These are phyloP conservation scores for Heritiera fomes DNA, from an alignment of 345 rosid genomes.

Conservation along the genomic window DNA sequence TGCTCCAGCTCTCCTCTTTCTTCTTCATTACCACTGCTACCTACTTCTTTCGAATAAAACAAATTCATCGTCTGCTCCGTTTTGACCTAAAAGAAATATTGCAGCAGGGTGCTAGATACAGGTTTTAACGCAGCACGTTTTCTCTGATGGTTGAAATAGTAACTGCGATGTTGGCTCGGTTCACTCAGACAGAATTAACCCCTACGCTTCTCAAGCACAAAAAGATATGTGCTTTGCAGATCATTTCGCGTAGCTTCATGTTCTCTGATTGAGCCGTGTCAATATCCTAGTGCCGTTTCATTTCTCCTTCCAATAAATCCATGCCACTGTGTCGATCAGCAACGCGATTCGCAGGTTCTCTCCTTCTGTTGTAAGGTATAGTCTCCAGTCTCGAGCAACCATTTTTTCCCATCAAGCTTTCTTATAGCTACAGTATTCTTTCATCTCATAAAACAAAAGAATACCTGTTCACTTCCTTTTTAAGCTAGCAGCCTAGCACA, in stretches of 20 bases:
- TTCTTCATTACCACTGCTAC: background rate
- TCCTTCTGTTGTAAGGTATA: background rate
- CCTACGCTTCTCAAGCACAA: background rate
- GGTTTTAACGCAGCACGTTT: background rate
- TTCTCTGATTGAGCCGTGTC: slow-evolving; percentile 86
- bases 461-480: no score
- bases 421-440: no score
- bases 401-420: background rate
- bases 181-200: slow-evolving; percentile 49
- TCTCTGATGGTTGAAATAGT: slow-evolving; percentile 31
- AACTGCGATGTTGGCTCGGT: slow-evolving; percentile 78
- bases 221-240: background rate
- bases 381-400: background rate
- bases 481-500: no score
- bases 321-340: background rate
- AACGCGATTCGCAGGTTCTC: background rate
- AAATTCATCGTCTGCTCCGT: background rate
- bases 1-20: background rate
- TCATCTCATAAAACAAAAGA: no score
- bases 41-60: background rate
- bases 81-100: background rate
- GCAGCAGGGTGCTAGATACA: background rate
- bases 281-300: slow-evolving; percentile 72
- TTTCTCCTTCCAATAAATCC: background rate
- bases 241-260: background rate